Base-by-base conservation (phyloP, 2,329 filamentous ascomycete species). In the Leptographium lundbergii region DNA sequence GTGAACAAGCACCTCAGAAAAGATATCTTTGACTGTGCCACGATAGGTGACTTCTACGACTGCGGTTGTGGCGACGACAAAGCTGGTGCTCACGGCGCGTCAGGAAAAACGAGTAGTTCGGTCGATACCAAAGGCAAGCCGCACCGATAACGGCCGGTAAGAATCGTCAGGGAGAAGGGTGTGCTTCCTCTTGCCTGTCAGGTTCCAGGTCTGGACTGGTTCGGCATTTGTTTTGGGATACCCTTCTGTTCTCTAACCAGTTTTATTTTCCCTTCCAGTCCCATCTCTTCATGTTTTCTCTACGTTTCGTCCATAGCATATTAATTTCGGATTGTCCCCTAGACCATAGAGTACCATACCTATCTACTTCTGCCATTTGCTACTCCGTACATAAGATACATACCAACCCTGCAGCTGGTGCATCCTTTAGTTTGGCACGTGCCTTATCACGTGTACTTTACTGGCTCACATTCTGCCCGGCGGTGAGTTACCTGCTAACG, bases 41-140 rank as follows among this genome's bases (percentile, higher is more conserved):
- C 83, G 34, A 84, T 88, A 66, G 84, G 84, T 19, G 84, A 87
- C 66, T 85, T 85, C 67, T 88, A 87, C 70, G 84, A 88, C 67
- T 88, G 85, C 66, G 85, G 85, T 0, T 88, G 85, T 66, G 84
- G 82, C 17, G 84, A 86, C n/a, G 82, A 84, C 61, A 76, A 77
- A 75, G 76, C 65, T 74, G 77, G 63, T 73, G 76, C 63, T 74
- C 71, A 60, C 66, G 67, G 11, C 58, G 22, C 14, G 32, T 34
- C 32, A 10, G 63, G 66, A 54, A 67, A 65, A 2, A 63, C 62
- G 56, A 69, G 64, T 17, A 36, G 4, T 13, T n/a, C 11, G 2
- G 52, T 6, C n/a, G 52, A 34, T 4, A n/a, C n/a, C 11, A n/a
- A 34, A 22, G 24, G 39, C n/a, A 48, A 19, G 17, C 17, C 19